phyloP scores from a whole-genome alignment of 169 alveolate species.

The Babesia divergens region DNA sequence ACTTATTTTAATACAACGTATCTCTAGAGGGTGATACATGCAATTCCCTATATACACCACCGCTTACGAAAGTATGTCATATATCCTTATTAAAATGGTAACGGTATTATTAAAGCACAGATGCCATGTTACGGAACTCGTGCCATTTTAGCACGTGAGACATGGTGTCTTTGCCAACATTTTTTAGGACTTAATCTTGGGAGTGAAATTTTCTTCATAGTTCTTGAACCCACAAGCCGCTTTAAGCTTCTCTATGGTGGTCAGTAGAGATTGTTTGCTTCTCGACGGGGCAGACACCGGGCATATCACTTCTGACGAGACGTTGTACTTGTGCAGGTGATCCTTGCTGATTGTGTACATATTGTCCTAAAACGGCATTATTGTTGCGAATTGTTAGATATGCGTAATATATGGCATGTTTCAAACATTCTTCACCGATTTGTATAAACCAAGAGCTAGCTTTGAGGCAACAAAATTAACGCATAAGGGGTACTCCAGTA shows the following conservation, averaged over 20 bases:
- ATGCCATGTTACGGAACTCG: no score
- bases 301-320: slow-evolving; percentile 37
- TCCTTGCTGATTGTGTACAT: slow-evolving; percentile 41
- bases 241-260: slow-evolving; percentile 24
- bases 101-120: no score
- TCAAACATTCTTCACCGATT: not conserved
- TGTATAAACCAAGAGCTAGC: not conserved
- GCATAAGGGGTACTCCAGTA: no score
- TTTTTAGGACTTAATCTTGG: slow-evolving; percentile 44
- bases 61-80: no score
- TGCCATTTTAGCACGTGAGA: no score
- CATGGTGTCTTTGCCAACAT: no score
- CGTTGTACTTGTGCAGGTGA: slow-evolving; percentile 53
- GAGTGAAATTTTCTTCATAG: slow-evolving; percentile 52
- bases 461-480: not conserved
- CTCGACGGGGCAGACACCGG: slow-evolving; percentile 53
- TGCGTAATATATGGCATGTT: no score
- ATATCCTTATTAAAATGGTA: no score
- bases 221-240: slow-evolving; percentile 59
- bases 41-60: no score
- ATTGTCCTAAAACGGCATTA: slow-evolving; percentile 56
- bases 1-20: no score
- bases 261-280: not conserved
- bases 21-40: no score
- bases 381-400: no score